phyloP scores from a whole-genome alignment of 1,139 yeast genomes.

The Nakaseomyces sp. region DNA sequence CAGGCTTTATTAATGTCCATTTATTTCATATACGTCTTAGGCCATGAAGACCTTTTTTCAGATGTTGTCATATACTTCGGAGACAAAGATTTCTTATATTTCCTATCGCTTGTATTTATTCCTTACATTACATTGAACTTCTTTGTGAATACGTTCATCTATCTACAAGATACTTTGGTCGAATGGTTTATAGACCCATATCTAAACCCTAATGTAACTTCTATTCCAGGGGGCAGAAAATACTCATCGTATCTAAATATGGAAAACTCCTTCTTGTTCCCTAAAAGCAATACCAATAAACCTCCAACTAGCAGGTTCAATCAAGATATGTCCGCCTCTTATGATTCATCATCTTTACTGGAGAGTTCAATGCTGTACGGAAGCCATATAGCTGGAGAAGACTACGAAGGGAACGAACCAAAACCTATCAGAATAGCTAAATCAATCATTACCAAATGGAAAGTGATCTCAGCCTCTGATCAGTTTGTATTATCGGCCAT shows the following conservation, averaged over 20 bases:
- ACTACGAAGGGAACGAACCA: conserved; percentile 5
- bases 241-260: neutral
- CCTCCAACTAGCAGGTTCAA: neutral
- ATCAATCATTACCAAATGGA: conserved; percentile 3
- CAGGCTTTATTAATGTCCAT: conserved; percentile 28
- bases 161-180: conserved; percentile 3
- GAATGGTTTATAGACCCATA: conserved; percentile 7
- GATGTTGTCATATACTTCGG: conserved; percentile 29
- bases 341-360: conserved; percentile 1
- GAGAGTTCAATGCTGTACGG: conserved; percentile 1
- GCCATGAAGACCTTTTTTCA: conserved; percentile 26
- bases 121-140: conserved; percentile 23
- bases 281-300: neutral
- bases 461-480: conserved; percentile 5
- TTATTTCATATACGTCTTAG: conserved; percentile 30
- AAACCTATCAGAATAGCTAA: neutral
- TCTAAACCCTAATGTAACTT: neutral
- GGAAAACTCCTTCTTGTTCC: conserved; percentile 1
- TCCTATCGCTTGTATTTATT: conserved; percentile 18
- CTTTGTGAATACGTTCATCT: conserved; percentile 16
- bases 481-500: conserved; percentile 6
- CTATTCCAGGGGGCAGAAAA: neutral
- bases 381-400: neutral
- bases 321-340: conserved; percentile 3
- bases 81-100: conserved; percentile 16